phyloP scores from a whole-genome alignment of 768 basidiomycete species.

The Podaxis sp. region DNA sequence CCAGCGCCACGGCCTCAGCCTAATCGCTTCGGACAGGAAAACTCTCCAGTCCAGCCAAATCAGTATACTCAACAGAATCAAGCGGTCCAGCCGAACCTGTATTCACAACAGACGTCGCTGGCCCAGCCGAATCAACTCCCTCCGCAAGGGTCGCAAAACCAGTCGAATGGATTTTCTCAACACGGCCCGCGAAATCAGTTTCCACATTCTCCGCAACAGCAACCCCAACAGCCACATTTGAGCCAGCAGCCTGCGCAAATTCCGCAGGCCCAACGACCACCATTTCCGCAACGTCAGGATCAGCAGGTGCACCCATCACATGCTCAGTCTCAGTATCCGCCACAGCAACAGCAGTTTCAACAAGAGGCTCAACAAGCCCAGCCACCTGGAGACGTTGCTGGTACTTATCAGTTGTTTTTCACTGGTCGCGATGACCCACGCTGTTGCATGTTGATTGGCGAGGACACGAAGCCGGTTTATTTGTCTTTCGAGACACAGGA shows the following conservation, averaged over 20 bases:
- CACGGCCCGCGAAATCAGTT: neutral
- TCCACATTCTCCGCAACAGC: neutral
- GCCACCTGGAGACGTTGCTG: conserved; percentile 19
- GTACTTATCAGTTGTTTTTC: conserved; percentile 60
- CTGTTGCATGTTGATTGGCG: conserved; percentile 63
- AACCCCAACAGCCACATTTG: neutral
- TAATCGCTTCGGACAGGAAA: neutral
- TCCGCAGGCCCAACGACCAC: neutral
- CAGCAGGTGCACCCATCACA: neutral
- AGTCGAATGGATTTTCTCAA: conserved; percentile 4
- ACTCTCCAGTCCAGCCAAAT: neutral
- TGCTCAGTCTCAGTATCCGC: neutral
- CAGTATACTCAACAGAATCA: conserved; percentile 3
- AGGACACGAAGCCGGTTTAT: conserved; percentile 54
- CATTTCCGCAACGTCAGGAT: neutral
- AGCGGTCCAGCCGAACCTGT: neutral
- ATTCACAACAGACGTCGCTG: conserved; percentile 1
- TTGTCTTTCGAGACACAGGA: conserved; percentile 63
- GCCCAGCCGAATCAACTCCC: conserved; percentile 3
- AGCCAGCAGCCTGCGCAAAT: neutral
- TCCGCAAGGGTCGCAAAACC: neutral
- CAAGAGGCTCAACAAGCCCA: neutral
- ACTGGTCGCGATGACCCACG: conserved; percentile 68
- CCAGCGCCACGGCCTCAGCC: neutral
- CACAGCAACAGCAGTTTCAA: neutral